Evolutionary conservation across 2,329 filamentous ascomycete species (phyloP).

Genomic region (Aciculosporium take): DNA sequence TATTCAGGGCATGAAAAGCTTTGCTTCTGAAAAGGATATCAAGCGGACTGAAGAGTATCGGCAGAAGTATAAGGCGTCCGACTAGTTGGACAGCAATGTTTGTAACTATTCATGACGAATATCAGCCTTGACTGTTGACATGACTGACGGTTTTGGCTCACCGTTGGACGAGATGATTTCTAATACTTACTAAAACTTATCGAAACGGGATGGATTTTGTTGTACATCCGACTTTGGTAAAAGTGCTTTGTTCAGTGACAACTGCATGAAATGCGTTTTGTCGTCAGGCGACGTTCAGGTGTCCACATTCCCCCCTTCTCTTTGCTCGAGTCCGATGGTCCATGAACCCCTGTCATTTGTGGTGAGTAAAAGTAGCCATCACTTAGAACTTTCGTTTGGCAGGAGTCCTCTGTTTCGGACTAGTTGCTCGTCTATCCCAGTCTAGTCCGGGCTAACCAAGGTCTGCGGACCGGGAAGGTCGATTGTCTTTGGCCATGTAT

Average conservation of each 20-base stretch:
- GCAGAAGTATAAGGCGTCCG: constrained; percentile 45
- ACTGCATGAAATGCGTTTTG: neutral
- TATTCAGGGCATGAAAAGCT: constrained; percentile 49
- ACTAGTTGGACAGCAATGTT: constrained; percentile 20
- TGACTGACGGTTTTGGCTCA: neutral
- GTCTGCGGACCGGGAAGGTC: neutral
- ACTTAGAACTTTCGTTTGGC: neutral
- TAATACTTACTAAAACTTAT: neutral
- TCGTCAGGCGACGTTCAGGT: neutral
- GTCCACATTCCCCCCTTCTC: too few relatives aligned
- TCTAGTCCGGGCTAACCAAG: neutral
- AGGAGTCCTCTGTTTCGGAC: neutral
- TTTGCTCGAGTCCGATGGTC: neutral
- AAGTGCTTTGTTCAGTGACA: neutral
- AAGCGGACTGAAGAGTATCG: constrained; percentile 62
- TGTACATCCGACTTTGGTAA: neutral
- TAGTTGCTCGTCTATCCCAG: neutral
- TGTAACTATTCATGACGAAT: neutral
- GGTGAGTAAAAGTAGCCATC: neutral
- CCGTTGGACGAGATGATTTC: neutral
- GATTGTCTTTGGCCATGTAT: neutral
- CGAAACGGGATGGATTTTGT: neutral
- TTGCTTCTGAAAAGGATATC: constrained; percentile 48
- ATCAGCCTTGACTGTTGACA: neutral
- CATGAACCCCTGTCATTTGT: neutral